phyloP scores from a whole-genome alignment of 306 rosid species.

The Cucurbita pepo region DNA sequence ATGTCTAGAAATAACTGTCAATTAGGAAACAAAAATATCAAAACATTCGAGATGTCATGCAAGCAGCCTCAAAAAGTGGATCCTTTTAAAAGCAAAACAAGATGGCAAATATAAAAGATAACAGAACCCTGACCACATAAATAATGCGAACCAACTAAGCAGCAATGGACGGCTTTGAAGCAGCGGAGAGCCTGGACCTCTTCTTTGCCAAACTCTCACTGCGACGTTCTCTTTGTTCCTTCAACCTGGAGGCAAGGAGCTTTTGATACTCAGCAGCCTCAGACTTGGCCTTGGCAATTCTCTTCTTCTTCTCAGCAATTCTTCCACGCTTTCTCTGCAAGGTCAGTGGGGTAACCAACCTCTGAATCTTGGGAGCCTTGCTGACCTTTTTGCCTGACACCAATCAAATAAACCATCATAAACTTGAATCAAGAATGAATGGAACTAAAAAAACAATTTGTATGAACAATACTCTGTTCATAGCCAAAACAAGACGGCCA shows the following conservation, averaged over 20 bases:
- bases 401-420: neutral
- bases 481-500: neutral
- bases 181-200: conserved; percentile 47
- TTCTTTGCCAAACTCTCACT: conserved; percentile 54
- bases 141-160: conserved; percentile 11
- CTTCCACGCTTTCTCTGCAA: conserved; percentile 47
- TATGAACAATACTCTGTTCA: no score
- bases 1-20: neutral
- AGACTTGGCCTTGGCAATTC: conserved; percentile 36
- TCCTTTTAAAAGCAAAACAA: neutral
- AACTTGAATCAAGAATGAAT: neutral
- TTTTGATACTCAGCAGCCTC: conserved; percentile 54
- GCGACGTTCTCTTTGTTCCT: conserved; percentile 52
- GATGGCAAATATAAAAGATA: neutral
- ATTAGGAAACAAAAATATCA: neutral
- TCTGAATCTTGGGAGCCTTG: conserved; percentile 54
- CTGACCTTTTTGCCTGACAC: conserved; percentile 37
- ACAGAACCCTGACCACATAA: neutral
- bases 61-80: neutral
- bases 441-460: neutral
- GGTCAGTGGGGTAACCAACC: conserved; percentile 50
- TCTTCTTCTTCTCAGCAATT: conserved; percentile 46
- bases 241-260: conserved; percentile 42
- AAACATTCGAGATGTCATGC: neutral
- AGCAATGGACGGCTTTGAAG: conserved; percentile 32